Base-by-base conservation (phyloP, 2,329 filamentous ascomycete genomes). In the Chaetomiaceae sp. region DNA sequence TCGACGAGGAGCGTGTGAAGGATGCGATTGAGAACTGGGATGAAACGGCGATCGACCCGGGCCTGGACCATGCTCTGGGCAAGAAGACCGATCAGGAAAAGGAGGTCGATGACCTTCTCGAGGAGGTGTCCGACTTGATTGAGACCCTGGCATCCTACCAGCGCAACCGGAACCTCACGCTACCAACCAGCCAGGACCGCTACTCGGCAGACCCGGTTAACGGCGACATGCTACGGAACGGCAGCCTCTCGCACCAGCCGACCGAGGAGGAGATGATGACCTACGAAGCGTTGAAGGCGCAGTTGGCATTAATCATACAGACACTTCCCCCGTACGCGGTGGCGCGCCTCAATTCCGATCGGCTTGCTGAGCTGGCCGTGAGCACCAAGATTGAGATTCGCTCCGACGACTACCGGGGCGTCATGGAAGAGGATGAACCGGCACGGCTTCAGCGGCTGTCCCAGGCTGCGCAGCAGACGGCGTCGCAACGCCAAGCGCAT, bases 321-420 rank as follows among this genome's bases (percentile, higher is more conserved):
- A 83, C 80, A 36, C 72, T 96, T 11, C 91, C 91, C 1, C 91
- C 91, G 1, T 94, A 90, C 65, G 88, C 88, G 1, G 87, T 96
- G 22, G 85, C 91, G 6, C 92, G 94, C 64, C 75, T 96, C 57
- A 86, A 95, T 63, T 90, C 90, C 9, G 87, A 95, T 66, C 88
- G 91, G 67, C 72, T 95, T n/a, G 86, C 85, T 27, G 88, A 91
- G 54, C 75, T 96, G 44, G 85, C 89, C 58, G 87, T 95, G 65
- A 92, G 86, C 71, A 89, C 84, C 42, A 89, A 84, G 66, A 80
- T 96, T 19, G 73, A 89, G 55, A 75, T 95, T 43, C 82, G 88
- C 56, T 83, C 80, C 6, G 83, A 86, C 47, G 83, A 90, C 63
- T 88, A 88, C 68, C 81, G 80, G 58, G 91, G 91, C 4, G 82